Evolutionary conservation across 2,329 filamentous ascomycete genomes (phyloP), one percentile per base, ranked within the genome.

Genomic region (Colletotrichum gigasporum): DNA sequence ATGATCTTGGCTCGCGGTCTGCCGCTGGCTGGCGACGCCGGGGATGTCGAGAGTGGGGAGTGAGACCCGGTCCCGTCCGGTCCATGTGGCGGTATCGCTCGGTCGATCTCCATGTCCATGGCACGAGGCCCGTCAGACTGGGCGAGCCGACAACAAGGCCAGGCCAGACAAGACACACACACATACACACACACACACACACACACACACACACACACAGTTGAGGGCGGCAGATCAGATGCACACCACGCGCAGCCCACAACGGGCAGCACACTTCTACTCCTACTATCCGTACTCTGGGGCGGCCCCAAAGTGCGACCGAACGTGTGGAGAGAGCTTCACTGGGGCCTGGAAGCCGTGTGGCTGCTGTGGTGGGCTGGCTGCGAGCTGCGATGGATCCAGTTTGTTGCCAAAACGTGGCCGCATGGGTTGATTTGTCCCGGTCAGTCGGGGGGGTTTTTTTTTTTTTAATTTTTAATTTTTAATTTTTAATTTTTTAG

Each of bases 101-200:
- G 42, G 59, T 54, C 34, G 30, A 63, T 26, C 53, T 66, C 59
- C 53, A 64, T 66, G 37, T n/a, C n/a, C n/a, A n/a, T n/a, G n/a
- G n/a, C n/a, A n/a, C n/a, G n/a, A n/a, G n/a, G n/a, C n/a, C n/a
- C n/a, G 37, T 24, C 18, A 24, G 22, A n/a, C n/a, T 32, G 37
- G 28, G 8, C 16, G 11, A 4, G 8, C 37, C 16, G n/a, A 14
- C 24, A 37, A 34, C 18, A 39, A 57, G 34, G 22, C 30, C 50
- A 11, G 42, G 50, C 37, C 37, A 42, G 34, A 26, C 48, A 26
- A 52, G 32, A 26, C 12, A 20, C 28, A 37, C 34, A 9, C 12
- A 42, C 16, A 6, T 18, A 24, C 16, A 22, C 16, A 42, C 39
- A 18, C 20, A 45, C 22, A 14, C 20, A 20, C 12, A 28, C 12